phyloP scores from a whole-genome alignment of 352 stramenopile genomes.

The Globisporangium acanthophoron region DNA sequence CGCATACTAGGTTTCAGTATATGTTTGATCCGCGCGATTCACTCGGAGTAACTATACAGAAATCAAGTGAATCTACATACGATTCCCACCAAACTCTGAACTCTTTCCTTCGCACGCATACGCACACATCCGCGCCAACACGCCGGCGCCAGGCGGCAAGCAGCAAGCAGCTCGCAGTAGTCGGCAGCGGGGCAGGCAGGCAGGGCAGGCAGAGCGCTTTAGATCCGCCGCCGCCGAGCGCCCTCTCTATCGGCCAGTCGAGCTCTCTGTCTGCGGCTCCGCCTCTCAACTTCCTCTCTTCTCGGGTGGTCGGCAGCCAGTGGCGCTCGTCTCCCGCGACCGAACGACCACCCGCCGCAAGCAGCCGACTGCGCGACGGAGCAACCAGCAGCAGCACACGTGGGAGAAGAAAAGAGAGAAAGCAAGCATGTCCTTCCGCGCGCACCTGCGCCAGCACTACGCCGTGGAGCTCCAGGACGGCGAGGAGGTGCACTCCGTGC shows the following conservation, averaged over 20 bases:
- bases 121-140: not conserved
- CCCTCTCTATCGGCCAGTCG: too few species aligned
- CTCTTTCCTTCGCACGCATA: not conserved
- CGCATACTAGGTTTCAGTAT: not conserved
- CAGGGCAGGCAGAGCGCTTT: too few species aligned
- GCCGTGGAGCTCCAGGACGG: conserved; percentile 12
- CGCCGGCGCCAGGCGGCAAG: not conserved
- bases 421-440: conserved; percentile 3
- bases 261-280: too few species aligned
- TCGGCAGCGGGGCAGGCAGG: not conserved
- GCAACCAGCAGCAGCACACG: not conserved
- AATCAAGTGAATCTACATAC: not conserved
- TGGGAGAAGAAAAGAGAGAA: not conserved
- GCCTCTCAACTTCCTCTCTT: too few species aligned
- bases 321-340: not conserved
- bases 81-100: not conserved
- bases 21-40: not conserved
- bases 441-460: conserved; percentile 7
- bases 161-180: not conserved
- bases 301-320: too few species aligned
- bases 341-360: not conserved
- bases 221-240: too few species aligned
- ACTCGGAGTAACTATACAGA: not conserved
- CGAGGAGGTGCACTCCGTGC: conserved; percentile 15
- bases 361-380: not conserved